Percentiles rank a stretch among this genome's conserved stretches.
These are phyloP conservation scores for Acephala macrosclerotiorum DNA, from an alignment of 2,329 filamentous ascomycete species.

Conservation along the genomic window DNA sequence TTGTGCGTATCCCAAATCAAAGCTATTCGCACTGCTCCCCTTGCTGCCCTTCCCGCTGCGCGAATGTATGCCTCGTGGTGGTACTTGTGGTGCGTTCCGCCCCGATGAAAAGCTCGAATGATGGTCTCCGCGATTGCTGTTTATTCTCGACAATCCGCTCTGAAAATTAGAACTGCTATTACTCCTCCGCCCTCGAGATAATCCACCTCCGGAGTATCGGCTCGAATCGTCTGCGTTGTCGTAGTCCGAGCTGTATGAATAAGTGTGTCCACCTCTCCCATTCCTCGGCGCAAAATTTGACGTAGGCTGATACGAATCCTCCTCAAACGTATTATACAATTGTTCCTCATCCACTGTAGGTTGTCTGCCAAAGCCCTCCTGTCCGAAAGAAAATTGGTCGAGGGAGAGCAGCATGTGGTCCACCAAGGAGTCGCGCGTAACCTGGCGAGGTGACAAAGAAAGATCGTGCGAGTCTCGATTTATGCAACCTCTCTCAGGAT, in stretches of 20 bases:
- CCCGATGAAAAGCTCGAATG: slow-evolving; percentile 46
- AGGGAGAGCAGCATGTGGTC: slow-evolving; percentile 95
- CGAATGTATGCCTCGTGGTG: slow-evolving; percentile 57
- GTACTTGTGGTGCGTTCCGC: slow-evolving; percentile 44
- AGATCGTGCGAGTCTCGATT: slow-evolving; percentile 71
- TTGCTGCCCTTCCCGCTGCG: slow-evolving; percentile 72
- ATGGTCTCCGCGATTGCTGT: slow-evolving; percentile 58
- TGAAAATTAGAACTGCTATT: slow-evolving; percentile 82
- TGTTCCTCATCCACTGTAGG: slow-evolving; percentile 39
- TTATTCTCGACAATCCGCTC: slow-evolving; percentile 64
- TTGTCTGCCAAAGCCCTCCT: slow-evolving; percentile 43
- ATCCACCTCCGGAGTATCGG: slow-evolving; percentile 56
- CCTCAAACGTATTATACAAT: slow-evolving; percentile 41
- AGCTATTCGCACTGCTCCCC: slow-evolving; percentile 72
- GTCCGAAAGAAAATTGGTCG: slow-evolving; percentile 76
- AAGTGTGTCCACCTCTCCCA: slow-evolving; percentile 48
- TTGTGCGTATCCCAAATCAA: slow-evolving; percentile 68
- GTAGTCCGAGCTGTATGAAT: slow-evolving; percentile 69
- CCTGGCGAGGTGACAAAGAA: slow-evolving; percentile 76
- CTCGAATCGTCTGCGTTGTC: slow-evolving; percentile 62
- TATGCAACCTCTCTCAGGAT: slow-evolving; percentile 28
- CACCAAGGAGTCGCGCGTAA: slow-evolving; percentile 89
- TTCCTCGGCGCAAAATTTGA: slow-evolving; percentile 38
- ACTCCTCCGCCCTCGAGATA: slow-evolving; percentile 71
- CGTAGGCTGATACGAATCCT: slow-evolving; percentile 38